Percentiles rank a stretch among this genome's conserved stretches.
Evolutionary conservation across 768 basidiomycete species (phyloP).

Genomic region (Suillus tomentosus): DNA sequence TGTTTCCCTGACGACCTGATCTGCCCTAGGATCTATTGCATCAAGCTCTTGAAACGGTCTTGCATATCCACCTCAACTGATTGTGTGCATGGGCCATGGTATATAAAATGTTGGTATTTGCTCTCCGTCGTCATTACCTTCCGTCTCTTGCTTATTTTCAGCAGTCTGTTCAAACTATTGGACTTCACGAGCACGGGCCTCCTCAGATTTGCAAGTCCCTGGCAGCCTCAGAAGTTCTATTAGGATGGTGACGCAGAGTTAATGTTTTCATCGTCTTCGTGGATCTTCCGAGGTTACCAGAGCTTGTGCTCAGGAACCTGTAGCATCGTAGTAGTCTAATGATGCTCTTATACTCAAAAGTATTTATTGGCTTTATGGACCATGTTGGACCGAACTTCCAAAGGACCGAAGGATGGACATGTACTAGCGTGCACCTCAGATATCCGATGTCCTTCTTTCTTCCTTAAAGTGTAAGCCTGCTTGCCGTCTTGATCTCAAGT

Average conservation of each 20-base stretch:
- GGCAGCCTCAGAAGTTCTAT: constrained; percentile 12
- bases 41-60: constrained; percentile 14
- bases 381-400: neutral
- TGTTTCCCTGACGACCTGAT: neutral
- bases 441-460: too few species aligned
- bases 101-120: constrained; percentile 15
- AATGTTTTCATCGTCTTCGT: constrained; percentile 24
- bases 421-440: neutral
- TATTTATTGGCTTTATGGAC: neutral
- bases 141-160: neutral
- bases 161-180: neutral
- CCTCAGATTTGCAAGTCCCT: neutral
- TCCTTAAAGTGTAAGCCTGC: too few species aligned
- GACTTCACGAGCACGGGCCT: neutral
- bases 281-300: constrained; percentile 7
- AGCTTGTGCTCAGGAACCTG: neutral
- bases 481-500: too few species aligned
- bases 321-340: constrained; percentile 19
- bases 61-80: constrained; percentile 22
- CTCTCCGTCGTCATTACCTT: neutral
- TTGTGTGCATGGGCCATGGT: constrained; percentile 15
- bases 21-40: constrained; percentile 11
- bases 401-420: constrained; percentile 11
- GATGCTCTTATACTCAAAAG: constrained; percentile 22
- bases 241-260: constrained; percentile 19